Evolutionary conservation across 108 stramenopile species (phyloP).

Genomic region (Nitzschia sp.): DNA sequence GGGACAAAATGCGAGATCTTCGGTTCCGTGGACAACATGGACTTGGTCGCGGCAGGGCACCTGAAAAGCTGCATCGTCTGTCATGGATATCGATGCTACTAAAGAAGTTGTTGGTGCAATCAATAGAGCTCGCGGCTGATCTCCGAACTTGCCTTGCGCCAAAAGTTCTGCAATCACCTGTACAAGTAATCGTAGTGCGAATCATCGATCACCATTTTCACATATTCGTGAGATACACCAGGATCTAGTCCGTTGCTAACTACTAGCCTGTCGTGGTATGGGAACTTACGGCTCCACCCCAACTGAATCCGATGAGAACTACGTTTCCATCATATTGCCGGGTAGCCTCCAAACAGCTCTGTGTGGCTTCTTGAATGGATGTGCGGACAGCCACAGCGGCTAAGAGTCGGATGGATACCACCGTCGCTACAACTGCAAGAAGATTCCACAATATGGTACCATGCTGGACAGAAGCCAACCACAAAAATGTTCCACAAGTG

Average conservation of each 20-base stretch:
- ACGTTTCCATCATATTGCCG: not conserved
- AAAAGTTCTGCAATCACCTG: conserved; percentile 9
- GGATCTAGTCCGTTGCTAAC: too few species aligned
- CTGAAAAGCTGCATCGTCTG: conserved; percentile 12
- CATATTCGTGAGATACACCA: too few species aligned
- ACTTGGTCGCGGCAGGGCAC: not conserved
- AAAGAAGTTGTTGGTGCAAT: conserved; percentile 28
- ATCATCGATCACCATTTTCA: too few species aligned
- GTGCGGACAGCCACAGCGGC: not conserved
- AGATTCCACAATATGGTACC: not conserved
- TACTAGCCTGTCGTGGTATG: too few species aligned
- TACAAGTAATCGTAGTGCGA: not conserved
- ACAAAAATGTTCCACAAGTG: not conserved
- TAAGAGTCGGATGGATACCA: conserved; percentile 2
- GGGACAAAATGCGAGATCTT: conserved; percentile 21
- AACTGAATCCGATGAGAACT: conserved; percentile 16
- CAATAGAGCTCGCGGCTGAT: conserved; percentile 4
- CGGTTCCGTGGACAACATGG: not conserved
- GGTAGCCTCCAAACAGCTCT: conserved; percentile 4
- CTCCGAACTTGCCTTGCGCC: not conserved
- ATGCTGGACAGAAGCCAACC: not conserved
- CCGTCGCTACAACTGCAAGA: not conserved
- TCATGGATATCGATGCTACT: conserved; percentile 5
- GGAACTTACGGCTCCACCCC: conserved; percentile 18
- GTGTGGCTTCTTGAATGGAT: conserved; percentile 6